Base-by-base conservation (phyloP, 306 rosid genomes). In the Cajanus cajan region DNA sequence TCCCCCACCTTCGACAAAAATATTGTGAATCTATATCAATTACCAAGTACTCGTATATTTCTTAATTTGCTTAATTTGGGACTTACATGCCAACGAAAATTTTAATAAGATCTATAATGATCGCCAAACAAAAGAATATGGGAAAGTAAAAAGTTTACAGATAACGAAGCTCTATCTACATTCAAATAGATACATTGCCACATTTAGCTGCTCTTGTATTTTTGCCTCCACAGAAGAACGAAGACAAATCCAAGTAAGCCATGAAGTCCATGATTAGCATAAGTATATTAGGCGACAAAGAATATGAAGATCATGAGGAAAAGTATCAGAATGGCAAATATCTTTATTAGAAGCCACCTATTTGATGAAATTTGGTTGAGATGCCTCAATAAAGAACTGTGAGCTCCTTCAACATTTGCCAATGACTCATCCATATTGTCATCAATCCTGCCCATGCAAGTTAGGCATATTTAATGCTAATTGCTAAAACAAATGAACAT, bases 371-470 rank as follows among this genome's bases (percentile, higher is more conserved):
- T 94, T 85, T 67, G 87, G 88, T 65, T 86, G 80, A 94, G 97
- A 89, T 94, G 85, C 91, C 92, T 89, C 85, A 94, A 74, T 59
- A 94, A 89, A 79, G 98, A 84, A 75, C 89, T 82, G 75, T 79
- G 97, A 78, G 98, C 98, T 62, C 98, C 98, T 72, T 92, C 97
- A 44, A 94, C 97, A 78, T 91, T 94, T 77, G 92, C 87, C 86
- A 91, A 68, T 79, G 98, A 90, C 76, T 94, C 95, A 7, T 92
- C 97, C 98, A 94, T 92, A 87, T 87, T 92, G 76, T 94, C 96
- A 74, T 94, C 97, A 52, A 94, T 90, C 97, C 97, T 94, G 91
- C 71, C 74, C 79, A 64, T 11, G 64, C 67, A 68, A 82, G 79
- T 73, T 69, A 69, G 19, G 4, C 40, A 73, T 59, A 79, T 72